Conservation (phyloP, 2,329 filamentous ascomycete genomes). For the Bisporella sp. region DNA sequence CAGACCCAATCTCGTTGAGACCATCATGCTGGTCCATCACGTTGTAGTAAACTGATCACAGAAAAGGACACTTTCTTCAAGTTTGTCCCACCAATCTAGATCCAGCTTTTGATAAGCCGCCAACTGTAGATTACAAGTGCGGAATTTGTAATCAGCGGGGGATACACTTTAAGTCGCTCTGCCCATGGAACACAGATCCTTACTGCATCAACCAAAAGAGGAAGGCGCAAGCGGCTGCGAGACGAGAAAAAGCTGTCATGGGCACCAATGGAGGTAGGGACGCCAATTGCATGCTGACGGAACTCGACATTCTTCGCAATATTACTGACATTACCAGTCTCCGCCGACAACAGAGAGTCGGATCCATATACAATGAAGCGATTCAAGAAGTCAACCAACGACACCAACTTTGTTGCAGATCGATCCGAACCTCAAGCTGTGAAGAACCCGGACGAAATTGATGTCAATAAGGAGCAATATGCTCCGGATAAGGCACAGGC, state of each 20-base stretch:
- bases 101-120: constrained; percentile 29
- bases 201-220: constrained; percentile 30
- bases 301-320: neutral
- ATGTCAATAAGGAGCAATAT: neutral
- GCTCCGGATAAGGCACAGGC: too few species aligned
- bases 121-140: constrained; percentile 28
- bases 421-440: neutral
- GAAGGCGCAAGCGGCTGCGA: constrained; percentile 13
- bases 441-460: neutral
- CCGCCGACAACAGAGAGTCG: neutral
- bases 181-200: constrained; percentile 28
- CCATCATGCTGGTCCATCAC: too few species aligned
- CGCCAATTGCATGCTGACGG: neutral
- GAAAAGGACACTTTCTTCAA: constrained; percentile 32
- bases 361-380: too few species aligned
- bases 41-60: constrained; percentile 1
- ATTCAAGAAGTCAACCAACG: neutral
- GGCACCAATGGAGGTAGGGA: neutral
- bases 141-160: constrained; percentile 28
- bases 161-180: constrained; percentile 31
- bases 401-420: neutral
- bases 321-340: neutral
- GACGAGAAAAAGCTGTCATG: constrained; percentile 2
- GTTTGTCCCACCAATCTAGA: constrained; percentile 38
- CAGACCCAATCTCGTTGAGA: neutral